phyloP scores from a whole-genome alignment of 148 eudicot species.

The Chenopodium quinoa region DNA sequence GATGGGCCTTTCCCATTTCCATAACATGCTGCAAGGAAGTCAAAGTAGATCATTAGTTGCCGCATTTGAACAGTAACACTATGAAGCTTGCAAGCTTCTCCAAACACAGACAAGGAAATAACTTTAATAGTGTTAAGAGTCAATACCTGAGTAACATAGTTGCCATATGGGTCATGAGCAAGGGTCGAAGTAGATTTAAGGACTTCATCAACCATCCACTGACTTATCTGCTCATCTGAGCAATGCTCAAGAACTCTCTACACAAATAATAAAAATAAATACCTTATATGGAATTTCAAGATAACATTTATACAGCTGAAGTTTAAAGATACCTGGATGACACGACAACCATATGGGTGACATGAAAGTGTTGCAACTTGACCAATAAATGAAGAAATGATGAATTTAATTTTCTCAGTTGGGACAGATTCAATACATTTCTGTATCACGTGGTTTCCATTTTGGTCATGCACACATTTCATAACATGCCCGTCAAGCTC shows the following conservation, averaged over 20 bases:
- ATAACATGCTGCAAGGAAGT: slow-evolving; percentile 66
- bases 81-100: neutral
- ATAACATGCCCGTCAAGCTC: slow-evolving; percentile 86
- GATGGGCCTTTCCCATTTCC: slow-evolving; percentile 68
- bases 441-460: slow-evolving; percentile 92
- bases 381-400: slow-evolving; percentile 60
- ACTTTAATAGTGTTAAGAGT: neutral
- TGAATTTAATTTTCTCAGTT: slow-evolving; percentile 55
- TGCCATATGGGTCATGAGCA: slow-evolving; percentile 84
- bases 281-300: neutral
- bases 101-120: neutral
- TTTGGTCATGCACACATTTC: slow-evolving; percentile 87
- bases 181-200: slow-evolving; percentile 66
- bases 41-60: neutral
- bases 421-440: slow-evolving; percentile 87
- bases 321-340: slow-evolving; percentile 64
- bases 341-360: slow-evolving; percentile 97
- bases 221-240: slow-evolving; percentile 50
- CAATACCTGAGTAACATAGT: slow-evolving; percentile 79
- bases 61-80: neutral
- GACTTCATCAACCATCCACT: slow-evolving; percentile 65
- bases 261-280: neutral
- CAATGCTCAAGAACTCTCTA: slow-evolving; percentile 91
- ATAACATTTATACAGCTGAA: neutral
- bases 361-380: slow-evolving; percentile 70